Percentiles rank a stretch among this genome's conserved stretches.
These are phyloP conservation scores for Leccinum subrobustum DNA, from an alignment of 1,284 basidiomycete species.

Conservation along the genomic window DNA sequence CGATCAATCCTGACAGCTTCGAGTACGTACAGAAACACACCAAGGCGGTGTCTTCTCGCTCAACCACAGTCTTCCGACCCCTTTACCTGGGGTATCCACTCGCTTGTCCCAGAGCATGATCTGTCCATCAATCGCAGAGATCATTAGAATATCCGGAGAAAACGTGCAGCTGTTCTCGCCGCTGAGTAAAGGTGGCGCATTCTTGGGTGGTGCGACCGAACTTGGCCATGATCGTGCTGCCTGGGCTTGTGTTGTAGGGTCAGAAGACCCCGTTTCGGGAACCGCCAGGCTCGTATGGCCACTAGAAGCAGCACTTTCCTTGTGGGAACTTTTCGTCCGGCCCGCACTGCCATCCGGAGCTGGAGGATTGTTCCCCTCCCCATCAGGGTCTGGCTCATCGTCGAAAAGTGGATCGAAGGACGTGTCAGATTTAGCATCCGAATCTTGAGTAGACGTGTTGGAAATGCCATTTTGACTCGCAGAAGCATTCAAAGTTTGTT, in stretches of 20 bases:
- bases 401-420: constrained; percentile 83
- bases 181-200: constrained; percentile 71
- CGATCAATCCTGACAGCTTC: constrained; percentile 4
- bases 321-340: constrained; percentile 16
- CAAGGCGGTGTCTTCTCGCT: constrained; percentile 92
- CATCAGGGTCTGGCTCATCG: constrained; percentile 64
- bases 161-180: constrained; percentile 58
- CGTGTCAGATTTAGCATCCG: constrained; percentile 70
- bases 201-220: constrained; percentile 54
- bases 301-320: constrained; percentile 14
- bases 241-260: constrained; percentile 27
- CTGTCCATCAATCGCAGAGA: constrained; percentile 90
- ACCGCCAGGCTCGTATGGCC: constrained; percentile 23
- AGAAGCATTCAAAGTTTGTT: constrained; percentile 18
- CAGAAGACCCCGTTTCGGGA: constrained; percentile 28
- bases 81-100: constrained; percentile 57
- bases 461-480: constrained; percentile 26
- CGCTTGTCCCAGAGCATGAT: constrained; percentile 90
- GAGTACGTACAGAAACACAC: constrained; percentile 79
- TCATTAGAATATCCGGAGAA: constrained; percentile 86
- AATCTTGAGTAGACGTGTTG: constrained; percentile 35
- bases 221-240: constrained; percentile 30
- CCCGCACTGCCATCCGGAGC: constrained; percentile 16
- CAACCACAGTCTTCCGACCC: constrained; percentile 84
- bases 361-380: constrained; percentile 33